Percentiles rank a stretch among this genome's conserved stretches.
Conservation (phyloP, 179 eudicot genomes). For the Nepenthes alata region DNA sequence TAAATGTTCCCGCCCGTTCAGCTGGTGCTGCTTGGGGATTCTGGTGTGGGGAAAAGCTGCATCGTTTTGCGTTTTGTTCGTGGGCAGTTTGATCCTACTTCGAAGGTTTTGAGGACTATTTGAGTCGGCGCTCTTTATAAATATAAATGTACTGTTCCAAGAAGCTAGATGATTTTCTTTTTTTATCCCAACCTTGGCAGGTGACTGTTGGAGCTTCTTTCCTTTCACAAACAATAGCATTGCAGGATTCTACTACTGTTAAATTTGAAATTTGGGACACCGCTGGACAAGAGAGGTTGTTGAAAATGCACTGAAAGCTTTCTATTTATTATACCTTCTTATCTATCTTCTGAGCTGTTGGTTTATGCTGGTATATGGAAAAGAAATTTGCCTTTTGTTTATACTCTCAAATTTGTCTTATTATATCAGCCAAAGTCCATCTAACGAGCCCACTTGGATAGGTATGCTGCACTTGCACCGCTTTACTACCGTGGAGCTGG, state of each 20-base stretch:
- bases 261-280: slow-evolving; percentile 99
- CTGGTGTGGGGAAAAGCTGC: slow-evolving; percentile 98
- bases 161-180: not conserved
- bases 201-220: slow-evolving; percentile 98
- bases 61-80: slow-evolving; percentile 95
- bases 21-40: slow-evolving; percentile 90
- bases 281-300: slow-evolving; percentile 91
- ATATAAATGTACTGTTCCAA: too few relatives aligned
- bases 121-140: too few relatives aligned
- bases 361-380: not conserved
- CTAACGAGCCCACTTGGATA: slow-evolving; percentile 10
- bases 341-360: not conserved
- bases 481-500: slow-evolving; percentile 96
- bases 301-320: not conserved
- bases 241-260: slow-evolving; percentile 93
- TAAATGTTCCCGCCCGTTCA: slow-evolving; percentile 15
- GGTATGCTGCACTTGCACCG: slow-evolving; percentile 97
- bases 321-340: not conserved
- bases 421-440: not conserved
- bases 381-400: not conserved
- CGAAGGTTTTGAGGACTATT: slow-evolving; percentile 39
- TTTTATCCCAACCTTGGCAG: slow-evolving; percentile 22
- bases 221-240: slow-evolving; percentile 83
- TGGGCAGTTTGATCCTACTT: slow-evolving; percentile 94
- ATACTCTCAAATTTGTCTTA: not conserved